Conservation (phyloP, 202 grass and related monocot species). For the Musa balbisiana region DNA sequence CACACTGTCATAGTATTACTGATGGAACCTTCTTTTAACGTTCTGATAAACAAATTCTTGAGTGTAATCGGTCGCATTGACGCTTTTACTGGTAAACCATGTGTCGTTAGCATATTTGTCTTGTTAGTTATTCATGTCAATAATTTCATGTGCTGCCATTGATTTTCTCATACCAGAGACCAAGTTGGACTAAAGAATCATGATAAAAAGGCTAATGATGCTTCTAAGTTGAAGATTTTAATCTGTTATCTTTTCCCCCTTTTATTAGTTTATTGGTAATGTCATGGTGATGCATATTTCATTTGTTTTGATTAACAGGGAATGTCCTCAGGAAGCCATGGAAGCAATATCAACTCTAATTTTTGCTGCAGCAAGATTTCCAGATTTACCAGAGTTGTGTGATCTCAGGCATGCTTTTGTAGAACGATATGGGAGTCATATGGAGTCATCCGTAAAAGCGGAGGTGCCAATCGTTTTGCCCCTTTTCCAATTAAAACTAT, state of each 20-base stretch:
- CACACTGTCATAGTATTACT: no score
- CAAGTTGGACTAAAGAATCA: no score
- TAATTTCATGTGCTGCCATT: no score
- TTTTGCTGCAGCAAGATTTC: slow-evolving; percentile 90
- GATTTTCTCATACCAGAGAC: no score
- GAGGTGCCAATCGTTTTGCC: slow-evolving; percentile 40
- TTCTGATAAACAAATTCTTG: no score
- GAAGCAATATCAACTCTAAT: slow-evolving; percentile 85
- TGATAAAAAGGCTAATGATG: background rate
- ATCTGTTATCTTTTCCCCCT: background rate
- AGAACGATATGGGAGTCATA: slow-evolving; percentile 57
- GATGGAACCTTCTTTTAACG: no score
- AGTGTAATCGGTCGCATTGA: no score
- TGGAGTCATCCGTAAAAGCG: slow-evolving; percentile 65
- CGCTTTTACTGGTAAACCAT: no score
- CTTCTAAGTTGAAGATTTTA: background rate
- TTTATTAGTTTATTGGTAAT: background rate
- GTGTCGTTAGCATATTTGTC: no score
- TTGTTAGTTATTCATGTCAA: no score
- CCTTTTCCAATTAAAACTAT: background rate
- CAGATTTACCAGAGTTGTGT: slow-evolving; percentile 85
- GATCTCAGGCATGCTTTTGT: slow-evolving; percentile 65
- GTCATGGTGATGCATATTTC: background rate
- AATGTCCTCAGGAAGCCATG: slow-evolving; percentile 84
- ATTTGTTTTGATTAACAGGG: slow-evolving; percentile 34